These are phyloP conservation scores for Sarocladium kiliense DNA, from an alignment of 2,329 filamentous ascomycete species.

Conservation along the genomic window DNA sequence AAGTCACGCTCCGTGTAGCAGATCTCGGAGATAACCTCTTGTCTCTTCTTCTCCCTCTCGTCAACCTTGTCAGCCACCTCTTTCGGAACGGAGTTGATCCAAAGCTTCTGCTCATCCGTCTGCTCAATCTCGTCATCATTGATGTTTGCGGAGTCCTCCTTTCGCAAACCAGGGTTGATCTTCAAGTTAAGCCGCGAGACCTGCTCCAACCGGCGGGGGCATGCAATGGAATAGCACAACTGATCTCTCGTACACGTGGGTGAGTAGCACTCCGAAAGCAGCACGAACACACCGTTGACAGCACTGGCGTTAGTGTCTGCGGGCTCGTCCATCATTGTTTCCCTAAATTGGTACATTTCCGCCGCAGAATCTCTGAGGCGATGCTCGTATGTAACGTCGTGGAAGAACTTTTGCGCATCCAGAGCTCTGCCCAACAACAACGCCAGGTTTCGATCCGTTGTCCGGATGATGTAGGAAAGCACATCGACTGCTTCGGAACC, in stretches of 20 bases:
- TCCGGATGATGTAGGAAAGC: conserved; percentile 94
- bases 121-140: conserved; percentile 79
- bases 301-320: conserved; percentile 59
- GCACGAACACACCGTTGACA: conserved; percentile 94
- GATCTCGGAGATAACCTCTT: conserved; percentile 96
- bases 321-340: conserved; percentile 81
- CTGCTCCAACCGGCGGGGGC: conserved; percentile 87
- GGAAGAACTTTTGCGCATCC: conserved; percentile 98
- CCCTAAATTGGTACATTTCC: conserved; percentile 95
- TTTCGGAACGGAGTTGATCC: conserved; percentile 98
- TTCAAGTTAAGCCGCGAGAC: conserved; percentile 92
- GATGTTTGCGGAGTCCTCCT: conserved; percentile 49
- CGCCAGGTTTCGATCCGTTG: conserved; percentile 90
- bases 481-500: conserved; percentile 94
- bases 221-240: conserved; percentile 96
- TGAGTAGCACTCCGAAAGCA: conserved; percentile 95
- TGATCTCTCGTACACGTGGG: conserved; percentile 94
- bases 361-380: conserved; percentile 86
- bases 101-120: conserved; percentile 93
- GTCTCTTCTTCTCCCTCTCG: conserved; percentile 92
- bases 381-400: conserved; percentile 98
- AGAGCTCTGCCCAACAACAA: conserved; percentile 84
- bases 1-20: conserved; percentile 99
- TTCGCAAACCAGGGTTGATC: conserved; percentile 80
- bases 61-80: conserved; percentile 86